A percentile compares a stretch with the other conserved stretches of the same genome.
These are phyloP conservation scores for Cicer yamashitae DNA, from an alignment of 306 rosid species.

Conservation along the genomic window DNA sequence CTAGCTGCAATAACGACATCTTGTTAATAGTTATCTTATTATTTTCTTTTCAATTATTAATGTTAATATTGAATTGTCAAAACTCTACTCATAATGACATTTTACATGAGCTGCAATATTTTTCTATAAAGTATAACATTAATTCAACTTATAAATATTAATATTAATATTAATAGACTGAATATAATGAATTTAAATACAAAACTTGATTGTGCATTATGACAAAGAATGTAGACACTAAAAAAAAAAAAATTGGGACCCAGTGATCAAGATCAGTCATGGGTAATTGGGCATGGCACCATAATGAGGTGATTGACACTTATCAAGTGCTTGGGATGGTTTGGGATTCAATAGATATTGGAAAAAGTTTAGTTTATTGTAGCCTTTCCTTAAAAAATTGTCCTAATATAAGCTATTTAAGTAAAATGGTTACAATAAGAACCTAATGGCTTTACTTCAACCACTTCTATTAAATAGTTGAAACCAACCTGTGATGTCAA, in stretches of 20 bases:
- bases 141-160: no score
- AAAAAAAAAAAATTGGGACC: not conserved
- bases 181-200: no score
- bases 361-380: not conserved
- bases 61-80: not conserved
- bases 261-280: not conserved
- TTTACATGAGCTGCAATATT: no score
- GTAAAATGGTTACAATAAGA: constrained; percentile 1
- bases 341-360: not conserved
- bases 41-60: not conserved
- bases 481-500: not conserved
- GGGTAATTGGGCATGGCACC: not conserved
- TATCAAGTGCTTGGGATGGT: not conserved
- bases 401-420: not conserved
- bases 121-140: no score
- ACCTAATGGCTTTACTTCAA: not conserved
- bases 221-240: not conserved
- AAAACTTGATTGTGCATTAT: no score
- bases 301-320: not conserved
- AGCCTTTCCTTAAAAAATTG: not conserved
- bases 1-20: not conserved
- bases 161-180: no score
- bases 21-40: not conserved
- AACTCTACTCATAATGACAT: not conserved
- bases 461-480: not conserved